These are phyloP conservation scores for Salvia sclarea DNA, from an alignment of 305 asterid species.

Conservation along the genomic window DNA sequence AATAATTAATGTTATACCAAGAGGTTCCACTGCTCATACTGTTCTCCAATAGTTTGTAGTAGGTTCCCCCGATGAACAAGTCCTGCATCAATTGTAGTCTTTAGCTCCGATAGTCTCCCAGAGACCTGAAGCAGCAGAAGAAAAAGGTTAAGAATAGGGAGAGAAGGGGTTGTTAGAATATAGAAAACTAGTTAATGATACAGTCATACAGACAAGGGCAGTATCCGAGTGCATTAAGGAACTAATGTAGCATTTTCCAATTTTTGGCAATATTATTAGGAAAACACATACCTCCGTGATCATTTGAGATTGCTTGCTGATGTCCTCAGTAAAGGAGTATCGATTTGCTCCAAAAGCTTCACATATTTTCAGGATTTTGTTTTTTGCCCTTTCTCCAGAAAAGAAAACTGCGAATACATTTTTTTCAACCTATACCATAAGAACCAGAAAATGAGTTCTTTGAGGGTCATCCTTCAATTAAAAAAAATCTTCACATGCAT, in stretches of 20 bases:
- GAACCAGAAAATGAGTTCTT: conserved; percentile 28
- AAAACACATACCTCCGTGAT: conserved; percentile 62
- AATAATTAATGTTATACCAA: conserved; percentile 50
- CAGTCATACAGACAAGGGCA: not conserved
- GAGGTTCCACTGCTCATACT: conserved; percentile 82
- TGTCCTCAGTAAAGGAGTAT: conserved; percentile 75
- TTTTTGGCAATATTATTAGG: not conserved
- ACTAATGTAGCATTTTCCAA: conserved; percentile 2
- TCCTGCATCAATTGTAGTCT: conserved; percentile 94
- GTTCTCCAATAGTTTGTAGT: conserved; percentile 75
- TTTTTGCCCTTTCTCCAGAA: conserved; percentile 96
- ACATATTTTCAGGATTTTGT: conserved; percentile 89
- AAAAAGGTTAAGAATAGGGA: not conserved
- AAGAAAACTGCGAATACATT: conserved; percentile 87
- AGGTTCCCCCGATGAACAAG: conserved; percentile 81
- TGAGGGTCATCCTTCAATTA: conserved; percentile 1
- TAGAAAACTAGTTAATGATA: not conserved
- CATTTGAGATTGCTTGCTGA: conserved; percentile 75
- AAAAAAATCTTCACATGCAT: conserved; percentile 1
- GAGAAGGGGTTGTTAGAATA: not conserved
- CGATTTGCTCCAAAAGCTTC: conserved; percentile 99
- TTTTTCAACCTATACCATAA: conserved; percentile 77
- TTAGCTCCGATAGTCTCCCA: conserved; percentile 80
- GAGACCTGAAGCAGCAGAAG: conserved; percentile 64
- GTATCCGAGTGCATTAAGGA: not conserved